Conservation (phyloP, 805 yeast species). For the Nakazawaea wickerhamii region DNA sequence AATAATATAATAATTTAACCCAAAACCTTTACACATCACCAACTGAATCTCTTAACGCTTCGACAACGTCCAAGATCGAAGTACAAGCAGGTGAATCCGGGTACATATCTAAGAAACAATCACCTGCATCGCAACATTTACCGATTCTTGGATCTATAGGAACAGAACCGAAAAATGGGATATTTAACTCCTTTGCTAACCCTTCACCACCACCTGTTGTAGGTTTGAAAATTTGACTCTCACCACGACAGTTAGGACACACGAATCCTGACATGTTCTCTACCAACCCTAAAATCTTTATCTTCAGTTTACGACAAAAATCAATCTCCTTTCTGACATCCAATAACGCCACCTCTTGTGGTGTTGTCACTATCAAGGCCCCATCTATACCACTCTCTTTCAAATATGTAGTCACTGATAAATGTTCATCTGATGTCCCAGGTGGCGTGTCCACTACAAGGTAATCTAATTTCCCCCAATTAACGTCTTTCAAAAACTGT, state of each 20-base stretch:
- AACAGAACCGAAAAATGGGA: constrained; percentile 84
- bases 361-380: constrained; percentile 91
- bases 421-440: constrained; percentile 96
- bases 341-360: constrained; percentile 92
- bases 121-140: constrained; percentile 80
- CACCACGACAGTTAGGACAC: constrained; percentile 89
- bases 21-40: constrained; percentile 20
- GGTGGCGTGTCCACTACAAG: constrained; percentile 96
- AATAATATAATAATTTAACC: not conserved
- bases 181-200: constrained; percentile 70
- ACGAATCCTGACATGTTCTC: constrained; percentile 99
- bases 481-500: constrained; percentile 89
- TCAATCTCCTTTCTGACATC: constrained; percentile 96
- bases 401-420: constrained; percentile 81
- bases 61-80: constrained; percentile 83
- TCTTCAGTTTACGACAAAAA: constrained; percentile 87
- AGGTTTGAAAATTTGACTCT: constrained; percentile 84
- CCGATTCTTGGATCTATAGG: constrained; percentile 97
- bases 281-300: constrained; percentile 80
- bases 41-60: constrained; percentile 53
- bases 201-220: constrained; percentile 96
- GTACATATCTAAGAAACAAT: constrained; percentile 70
- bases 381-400: constrained; percentile 93
- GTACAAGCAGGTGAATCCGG: constrained; percentile 92
- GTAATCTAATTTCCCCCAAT: constrained; percentile 90